Percentiles rank a stretch among this genome's conserved stretches.
These are phyloP conservation scores for Amanita muscaria DNA, from an alignment of 768 basidiomycete species.

Conservation along the genomic window DNA sequence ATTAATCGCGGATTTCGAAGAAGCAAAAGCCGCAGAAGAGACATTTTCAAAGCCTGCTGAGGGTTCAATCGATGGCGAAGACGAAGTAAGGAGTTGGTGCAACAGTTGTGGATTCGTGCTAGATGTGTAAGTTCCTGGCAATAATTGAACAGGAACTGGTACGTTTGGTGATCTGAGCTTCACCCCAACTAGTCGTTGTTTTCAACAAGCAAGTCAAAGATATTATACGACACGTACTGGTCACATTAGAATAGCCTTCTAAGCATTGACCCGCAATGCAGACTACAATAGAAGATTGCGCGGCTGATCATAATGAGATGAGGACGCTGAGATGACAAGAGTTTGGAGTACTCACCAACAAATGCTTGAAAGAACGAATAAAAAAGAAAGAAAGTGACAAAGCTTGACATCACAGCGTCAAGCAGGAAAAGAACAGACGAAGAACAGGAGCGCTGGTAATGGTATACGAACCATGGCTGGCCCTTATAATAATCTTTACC, in stretches of 20 bases:
- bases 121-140: constrained; percentile 70
- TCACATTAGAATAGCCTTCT: constrained; percentile 66
- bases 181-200: constrained; percentile 48
- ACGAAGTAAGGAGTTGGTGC: constrained; percentile 56
- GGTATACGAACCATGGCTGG: neutral
- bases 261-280: constrained; percentile 89
- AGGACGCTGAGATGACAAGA: neutral
- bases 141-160: constrained; percentile 47
- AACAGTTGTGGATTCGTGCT: constrained; percentile 66
- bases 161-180: constrained; percentile 48
- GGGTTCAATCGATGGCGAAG: constrained; percentile 49
- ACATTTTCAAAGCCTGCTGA: constrained; percentile 58
- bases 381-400: constrained; percentile 18
- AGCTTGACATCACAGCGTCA: constrained; percentile 9
- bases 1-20: neutral
- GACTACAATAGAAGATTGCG: constrained; percentile 56
- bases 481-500: neutral
- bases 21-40: constrained; percentile 34
- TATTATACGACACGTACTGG: constrained; percentile 32
- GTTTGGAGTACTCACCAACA: constrained; percentile 26
- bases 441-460: neutral
- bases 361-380: constrained; percentile 23
- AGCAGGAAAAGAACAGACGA: constrained; percentile 1
- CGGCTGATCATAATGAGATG: constrained; percentile 27
- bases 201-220: constrained; percentile 9